Evolutionary conservation across 768 basidiomycete species (phyloP), one percentile per base, ranked within the genome.

Genomic region (Pulveroboletus sp.): DNA sequence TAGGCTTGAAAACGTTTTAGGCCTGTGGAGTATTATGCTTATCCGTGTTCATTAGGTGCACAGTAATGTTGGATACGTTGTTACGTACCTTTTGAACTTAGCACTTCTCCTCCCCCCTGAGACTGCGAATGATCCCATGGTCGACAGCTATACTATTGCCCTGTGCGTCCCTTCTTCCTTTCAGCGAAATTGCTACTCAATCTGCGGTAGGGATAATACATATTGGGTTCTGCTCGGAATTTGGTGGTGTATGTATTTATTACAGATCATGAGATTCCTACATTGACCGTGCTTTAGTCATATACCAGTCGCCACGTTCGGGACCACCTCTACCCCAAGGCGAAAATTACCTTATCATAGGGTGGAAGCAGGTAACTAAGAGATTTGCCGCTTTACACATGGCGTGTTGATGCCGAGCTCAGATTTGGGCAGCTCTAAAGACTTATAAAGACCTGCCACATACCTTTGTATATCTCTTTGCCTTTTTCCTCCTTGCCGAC

Each of bases 291-390:
- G 38, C 1, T 36, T 17, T 45, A 90, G 89, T 93, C 57, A 78
- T 92, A 43, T 91, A 81, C 64, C 91, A 93, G 63, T 79, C 88
- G 60, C 86, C 83, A n/a, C 81, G 91, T 9, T 84, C 86, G 3
- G 91, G 91, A 0, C 87, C 89, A 45, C 69, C 81, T 12, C 71
- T 93, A 19, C 91, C 91, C 1, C 83, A 83, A 55, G 83, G 83
- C 42, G 82, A 90, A 55, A 77, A 67, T 50, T 93, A 92, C 59
- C 52, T 91, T 23, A 89, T 88, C 0, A 79, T 93, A 38, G 91
- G 91, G 36, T 92, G 86, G 85, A 90, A 87, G 61, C 89, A 91
- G 73, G 86, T 81, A 49, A 59, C 2, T 23, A 35, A 12, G 11
- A 17, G 0, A 32, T 37, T 40, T 27, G 14, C 38, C 26, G 17